Evolutionary conservation across 768 basidiomycete species (phyloP).

Genomic region (Pleurotus platypus): DNA sequence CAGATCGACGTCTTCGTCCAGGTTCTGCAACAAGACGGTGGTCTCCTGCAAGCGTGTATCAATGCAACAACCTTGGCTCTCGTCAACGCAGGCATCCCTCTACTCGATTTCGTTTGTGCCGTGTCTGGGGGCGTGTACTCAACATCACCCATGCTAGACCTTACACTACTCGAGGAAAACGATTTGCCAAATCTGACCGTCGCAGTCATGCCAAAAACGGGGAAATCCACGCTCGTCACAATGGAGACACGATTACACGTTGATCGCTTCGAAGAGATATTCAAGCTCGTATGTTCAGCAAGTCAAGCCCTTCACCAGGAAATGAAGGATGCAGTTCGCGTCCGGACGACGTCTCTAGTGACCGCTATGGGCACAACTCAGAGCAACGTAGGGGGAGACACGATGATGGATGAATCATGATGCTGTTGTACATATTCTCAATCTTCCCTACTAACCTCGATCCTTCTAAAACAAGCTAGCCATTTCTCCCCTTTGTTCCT

Average conservation of each 20-base stretch:
- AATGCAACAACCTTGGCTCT: slow-evolving; percentile 95
- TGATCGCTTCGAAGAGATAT: slow-evolving; percentile 88
- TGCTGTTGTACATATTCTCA: slow-evolving; percentile 19
- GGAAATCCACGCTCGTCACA: slow-evolving; percentile 80
- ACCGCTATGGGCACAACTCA: slow-evolving; percentile 53
- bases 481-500: slow-evolving; percentile 89
- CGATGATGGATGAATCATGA: slow-evolving; percentile 30
- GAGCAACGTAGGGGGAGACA: slow-evolving; percentile 19
- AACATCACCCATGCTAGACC: slow-evolving; percentile 78
- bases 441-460: slow-evolving; percentile 27
- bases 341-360: slow-evolving; percentile 59
- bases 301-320: slow-evolving; percentile 75
- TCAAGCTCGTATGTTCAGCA: slow-evolving; percentile 74
- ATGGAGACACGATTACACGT: slow-evolving; percentile 95
- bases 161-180: slow-evolving; percentile 86
- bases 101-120: slow-evolving; percentile 89
- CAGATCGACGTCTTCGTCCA: slow-evolving; percentile 94
- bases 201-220: slow-evolving; percentile 85
- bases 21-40: slow-evolving; percentile 92
- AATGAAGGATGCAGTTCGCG: slow-evolving; percentile 73
- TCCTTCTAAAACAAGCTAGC: slow-evolving; percentile 85
- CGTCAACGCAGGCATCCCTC: slow-evolving; percentile 84
- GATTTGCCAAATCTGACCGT: slow-evolving; percentile 87
- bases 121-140: slow-evolving; percentile 86
- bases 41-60: slow-evolving; percentile 85